Base-by-base conservation (phyloP, 352 stramenopile genomes). In the Thalassiosira hispida region DNA sequence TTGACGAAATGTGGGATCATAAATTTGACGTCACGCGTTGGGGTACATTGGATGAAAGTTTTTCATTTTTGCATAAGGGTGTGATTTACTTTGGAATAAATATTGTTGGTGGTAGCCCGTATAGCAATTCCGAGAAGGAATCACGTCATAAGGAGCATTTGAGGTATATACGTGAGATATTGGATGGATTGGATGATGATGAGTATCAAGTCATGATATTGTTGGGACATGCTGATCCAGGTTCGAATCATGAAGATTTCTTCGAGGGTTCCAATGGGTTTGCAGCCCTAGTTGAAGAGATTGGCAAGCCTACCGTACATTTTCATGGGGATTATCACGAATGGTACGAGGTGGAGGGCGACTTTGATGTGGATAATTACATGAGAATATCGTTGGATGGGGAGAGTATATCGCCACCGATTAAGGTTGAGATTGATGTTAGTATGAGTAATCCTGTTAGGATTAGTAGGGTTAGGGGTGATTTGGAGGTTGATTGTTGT, bases 61-160 rank as follows among this genome's bases (percentile, higher is more conserved):
- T 91, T 76, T 72, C 78, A 4, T 86, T 91, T 55, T 5, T 92
- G 5, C 60, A 78, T 18, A 85, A 87, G 27, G 64, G 75, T 12
- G 83, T 92, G 3, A 57, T 93, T 3, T 91, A 89, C 68, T 76
- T 93, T 25, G 85, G 81, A 47, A 9, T 93, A 0, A 87, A 93
- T 42, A 49, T 92, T 1, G 82, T 89, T 0, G 77, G 73, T 14
- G 76, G 76, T 3, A 67, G 1, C 5, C 61, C 83, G 7, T 51
- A 81, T 23, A 81, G 67, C 56, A 38, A 55, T 1, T 52, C 42
- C 11, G 78, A 84, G 60, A 77, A 71, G 60, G 63, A 55, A 1
- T 27, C 44, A 46, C 61, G 83, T 12, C 61, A 88, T 22, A 46
- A 64, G 8, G 42, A 86, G 23, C 90, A 90, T 68, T 67, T 87